Conservation (phyloP, 305 asterid species). For the Caryopteris hybrid region DNA sequence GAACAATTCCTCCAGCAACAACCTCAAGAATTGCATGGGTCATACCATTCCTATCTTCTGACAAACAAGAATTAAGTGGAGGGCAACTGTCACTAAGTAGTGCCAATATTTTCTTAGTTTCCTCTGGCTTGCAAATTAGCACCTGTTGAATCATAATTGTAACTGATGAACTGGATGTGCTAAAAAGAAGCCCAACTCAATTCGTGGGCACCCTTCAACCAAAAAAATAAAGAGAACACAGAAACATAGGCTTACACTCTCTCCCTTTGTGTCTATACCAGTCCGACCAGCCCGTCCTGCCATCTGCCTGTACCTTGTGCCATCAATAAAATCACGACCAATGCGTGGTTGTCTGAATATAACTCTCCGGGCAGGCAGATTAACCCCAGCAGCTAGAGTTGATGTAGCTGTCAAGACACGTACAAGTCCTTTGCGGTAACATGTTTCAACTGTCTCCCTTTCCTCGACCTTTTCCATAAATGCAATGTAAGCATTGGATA, state of each 20-base stretch:
- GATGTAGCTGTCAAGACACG: constrained; percentile 99
- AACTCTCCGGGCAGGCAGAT: constrained; percentile 98
- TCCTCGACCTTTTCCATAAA: constrained; percentile 76
- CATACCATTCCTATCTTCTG: constrained; percentile 99
- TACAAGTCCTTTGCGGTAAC: constrained; percentile 97
- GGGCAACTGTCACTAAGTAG: constrained; percentile 88
- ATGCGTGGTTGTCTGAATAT: constrained; percentile 98
- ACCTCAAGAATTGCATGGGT: constrained; percentile 99
- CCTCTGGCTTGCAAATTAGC: constrained; percentile 91
- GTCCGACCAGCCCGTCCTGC: constrained; percentile 99
- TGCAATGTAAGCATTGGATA: constrained; percentile 25
- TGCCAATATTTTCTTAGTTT: constrained; percentile 64
- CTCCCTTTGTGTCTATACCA: constrained; percentile 98
- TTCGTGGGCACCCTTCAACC: constrained; percentile 3
- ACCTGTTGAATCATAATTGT: constrained; percentile 47
- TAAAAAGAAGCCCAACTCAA: background rate
- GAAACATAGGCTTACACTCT: constrained; percentile 66
- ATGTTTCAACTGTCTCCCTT: constrained; percentile 94
- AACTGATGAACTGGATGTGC: constrained; percentile 5
- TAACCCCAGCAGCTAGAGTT: constrained; percentile 99
- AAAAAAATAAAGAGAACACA: constrained; percentile 18
- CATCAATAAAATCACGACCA: constrained; percentile 96
- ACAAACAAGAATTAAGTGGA: constrained; percentile 90
- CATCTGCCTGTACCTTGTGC: constrained; percentile 96
- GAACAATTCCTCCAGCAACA: constrained; percentile 99